Evolutionary conservation across 495 filamentous ascomycete species (phyloP).

Genomic region (Terfezia boudieri): DNA sequence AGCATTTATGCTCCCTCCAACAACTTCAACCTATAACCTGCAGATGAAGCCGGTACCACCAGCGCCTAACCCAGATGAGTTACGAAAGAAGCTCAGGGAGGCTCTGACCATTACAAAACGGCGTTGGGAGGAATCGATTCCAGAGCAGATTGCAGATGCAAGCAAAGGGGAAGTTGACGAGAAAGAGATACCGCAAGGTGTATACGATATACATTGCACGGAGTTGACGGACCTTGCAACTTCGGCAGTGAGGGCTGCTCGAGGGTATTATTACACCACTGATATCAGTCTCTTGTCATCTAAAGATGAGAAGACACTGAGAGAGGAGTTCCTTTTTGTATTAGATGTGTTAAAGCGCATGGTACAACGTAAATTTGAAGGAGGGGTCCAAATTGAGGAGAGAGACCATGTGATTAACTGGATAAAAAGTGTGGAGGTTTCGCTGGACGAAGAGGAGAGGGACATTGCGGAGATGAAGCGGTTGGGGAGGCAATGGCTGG

Average conservation of each 20-base stretch:
- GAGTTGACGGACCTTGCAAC: constrained; percentile 82
- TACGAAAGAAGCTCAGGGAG: constrained; percentile 50
- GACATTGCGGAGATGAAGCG: constrained; percentile 44
- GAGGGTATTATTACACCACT: constrained; percentile 51
- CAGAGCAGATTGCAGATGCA: constrained; percentile 10
- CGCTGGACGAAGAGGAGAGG: constrained; percentile 53
- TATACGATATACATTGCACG: constrained; percentile 74
- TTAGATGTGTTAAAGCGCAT: constrained; percentile 79
- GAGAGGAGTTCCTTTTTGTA: constrained; percentile 53
- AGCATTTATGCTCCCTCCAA: constrained; percentile 72
- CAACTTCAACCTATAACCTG: constrained; percentile 84
- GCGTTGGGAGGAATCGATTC: constrained; percentile 31
- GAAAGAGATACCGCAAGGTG: constrained; percentile 29
- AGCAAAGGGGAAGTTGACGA: constrained; percentile 16
- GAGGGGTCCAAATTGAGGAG: constrained; percentile 57
- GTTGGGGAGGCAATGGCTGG: constrained; percentile 54
- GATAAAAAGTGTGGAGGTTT: constrained; percentile 50
- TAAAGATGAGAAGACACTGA: constrained; percentile 15
- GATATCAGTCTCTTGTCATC: constrained; percentile 17
- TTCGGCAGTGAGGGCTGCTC: constrained; percentile 78
- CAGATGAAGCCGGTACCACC: constrained; percentile 68
- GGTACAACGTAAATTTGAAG: constrained; percentile 69
- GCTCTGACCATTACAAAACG: constrained; percentile 42
- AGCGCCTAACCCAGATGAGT: constrained; percentile 55
- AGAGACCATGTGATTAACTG: constrained; percentile 46